phyloP scores from a whole-genome alignment of 1,139 yeast species.

The Diutina ranongensis region DNA sequence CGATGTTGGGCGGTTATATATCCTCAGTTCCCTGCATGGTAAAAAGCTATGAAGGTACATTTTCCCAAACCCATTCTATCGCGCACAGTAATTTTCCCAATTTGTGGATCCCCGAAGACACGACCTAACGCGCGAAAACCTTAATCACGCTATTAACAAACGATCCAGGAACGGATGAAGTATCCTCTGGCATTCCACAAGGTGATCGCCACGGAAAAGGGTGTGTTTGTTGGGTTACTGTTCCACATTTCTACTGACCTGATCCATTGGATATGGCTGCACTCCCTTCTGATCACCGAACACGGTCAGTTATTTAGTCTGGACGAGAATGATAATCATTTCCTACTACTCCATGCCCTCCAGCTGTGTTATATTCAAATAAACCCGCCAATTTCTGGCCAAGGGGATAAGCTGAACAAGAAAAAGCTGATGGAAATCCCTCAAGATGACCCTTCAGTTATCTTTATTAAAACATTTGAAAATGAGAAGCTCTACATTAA shows the following conservation, averaged over 20 bases:
- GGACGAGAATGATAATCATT: slow-evolving; percentile 5
- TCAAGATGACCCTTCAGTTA: slow-evolving; percentile 26
- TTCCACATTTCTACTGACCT: slow-evolving; percentile 4
- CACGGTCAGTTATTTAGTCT: slow-evolving; percentile 3
- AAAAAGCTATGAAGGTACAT: too few relatives aligned
- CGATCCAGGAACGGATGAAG: neutral
- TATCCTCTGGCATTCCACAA: slow-evolving; percentile 4
- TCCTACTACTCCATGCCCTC: slow-evolving; percentile 9
- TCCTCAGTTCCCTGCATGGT: too few relatives aligned
- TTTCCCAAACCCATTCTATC: too few relatives aligned
- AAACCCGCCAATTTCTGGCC: slow-evolving; percentile 16
- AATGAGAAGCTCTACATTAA: slow-evolving; percentile 37
- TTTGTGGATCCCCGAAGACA: too few relatives aligned
- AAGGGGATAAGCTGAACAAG: neutral
- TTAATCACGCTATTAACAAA: neutral
- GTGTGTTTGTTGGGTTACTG: slow-evolving; percentile 1
- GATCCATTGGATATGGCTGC: slow-evolving; percentile 6
- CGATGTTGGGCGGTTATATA: too few relatives aligned
- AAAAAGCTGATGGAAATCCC: neutral
- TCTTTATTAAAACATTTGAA: slow-evolving; percentile 35
- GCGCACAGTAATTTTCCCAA: too few relatives aligned
- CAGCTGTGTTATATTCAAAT: slow-evolving; percentile 34
- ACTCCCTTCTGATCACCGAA: slow-evolving; percentile 4
- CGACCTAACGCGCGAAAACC: neutral
- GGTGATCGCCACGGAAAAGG: slow-evolving; percentile 5